Evolutionary conservation across 164 flowering plant species (phyloP), one percentile per base, ranked within the genome.

Genomic region (Aristolochia californica): DNA sequence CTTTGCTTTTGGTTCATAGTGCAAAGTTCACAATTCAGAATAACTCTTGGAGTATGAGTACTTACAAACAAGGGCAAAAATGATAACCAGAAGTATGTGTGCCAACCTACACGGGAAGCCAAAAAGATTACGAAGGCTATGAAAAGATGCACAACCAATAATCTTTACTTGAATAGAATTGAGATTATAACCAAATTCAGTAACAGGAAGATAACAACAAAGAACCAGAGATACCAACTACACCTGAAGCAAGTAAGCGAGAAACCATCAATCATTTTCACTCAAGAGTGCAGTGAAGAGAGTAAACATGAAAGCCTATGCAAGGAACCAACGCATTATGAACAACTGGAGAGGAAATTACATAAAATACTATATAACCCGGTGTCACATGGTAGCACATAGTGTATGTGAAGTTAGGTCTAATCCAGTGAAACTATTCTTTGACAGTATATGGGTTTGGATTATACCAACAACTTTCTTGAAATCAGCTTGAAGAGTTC

Each of bases 201-300:
- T 74, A 88, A 60, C 78, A 91, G 69, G 80, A 91, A 88, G 65
- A 91, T 47, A 62, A 88, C 80, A 27, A 88, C 91, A 66, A 88
- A 88, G 34, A 87, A 59, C 98, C 98, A 91, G 44, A 91, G 80
- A 68, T 91, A 88, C 98, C 98, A 91, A 61, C 98, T 91, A 86
- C 82, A 83, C 53, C 64, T 49, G 59, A 64, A n/a, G 58, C 25
- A 22, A 9, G 34, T 26, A 24, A 34, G n/a, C n/a, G n/a, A n/a
- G n/a, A n/a, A 49, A 30, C 43, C 14, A 62, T 23, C 2, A 13
- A 25, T 26, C 4, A 5, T 28, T 15, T 11, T 52, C 5, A 23
- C 17, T 52, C 26, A 15, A n/a, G n/a, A n/a, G 9, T 4, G 30
- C 0, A 14, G 8, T n/a, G n/a, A n/a, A 44, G 4, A 59, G 14